These are phyloP conservation scores for Tetrastigma voinierianum DNA, from an alignment of 164 flowering plant species.

Conservation along the genomic window DNA sequence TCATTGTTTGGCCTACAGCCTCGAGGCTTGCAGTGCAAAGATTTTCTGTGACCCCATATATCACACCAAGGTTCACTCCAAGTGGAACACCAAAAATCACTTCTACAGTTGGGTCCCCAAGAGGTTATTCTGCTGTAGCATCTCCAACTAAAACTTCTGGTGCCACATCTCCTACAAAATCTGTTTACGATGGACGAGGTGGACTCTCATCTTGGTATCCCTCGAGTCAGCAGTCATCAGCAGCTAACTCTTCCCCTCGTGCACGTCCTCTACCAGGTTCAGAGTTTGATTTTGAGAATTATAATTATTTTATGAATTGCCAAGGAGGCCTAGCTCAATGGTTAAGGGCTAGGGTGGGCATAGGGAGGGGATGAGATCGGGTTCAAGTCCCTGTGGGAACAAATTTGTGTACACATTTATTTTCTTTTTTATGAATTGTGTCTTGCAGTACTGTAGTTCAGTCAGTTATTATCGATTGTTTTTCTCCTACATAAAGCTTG, in stretches of 20 bases:
- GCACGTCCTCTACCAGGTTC: constrained; percentile 72
- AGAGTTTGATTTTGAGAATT: not conserved
- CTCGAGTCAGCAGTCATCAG: constrained; percentile 92
- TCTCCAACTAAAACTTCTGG: constrained; percentile 70
- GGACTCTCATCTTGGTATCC: constrained; percentile 72
- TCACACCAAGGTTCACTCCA: constrained; percentile 78
- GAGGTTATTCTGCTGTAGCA: constrained; percentile 68
- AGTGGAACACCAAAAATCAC: constrained; percentile 70
- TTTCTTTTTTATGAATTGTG: too few relatives aligned
- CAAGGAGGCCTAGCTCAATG: too few relatives aligned
- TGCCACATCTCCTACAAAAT: constrained; percentile 59
- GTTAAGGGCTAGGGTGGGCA: too few relatives aligned
- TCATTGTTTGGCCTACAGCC: constrained; percentile 35
- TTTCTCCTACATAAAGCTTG: not conserved
- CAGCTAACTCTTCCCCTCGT: constrained; percentile 93
- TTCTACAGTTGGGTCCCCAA: constrained; percentile 71
- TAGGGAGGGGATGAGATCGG: too few relatives aligned
- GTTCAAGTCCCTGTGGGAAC: too few relatives aligned
- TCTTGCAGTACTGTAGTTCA: not conserved
- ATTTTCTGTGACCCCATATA: constrained; percentile 78
- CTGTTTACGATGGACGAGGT: constrained; percentile 47
- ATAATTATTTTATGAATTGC: not conserved
- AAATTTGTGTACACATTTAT: too few relatives aligned
- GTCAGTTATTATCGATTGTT: not conserved
- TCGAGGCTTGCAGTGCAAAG: constrained; percentile 45